These are phyloP conservation scores for Leucosporidium scottii DNA, from an alignment of 768 basidiomycete genomes.

Conservation along the genomic window DNA sequence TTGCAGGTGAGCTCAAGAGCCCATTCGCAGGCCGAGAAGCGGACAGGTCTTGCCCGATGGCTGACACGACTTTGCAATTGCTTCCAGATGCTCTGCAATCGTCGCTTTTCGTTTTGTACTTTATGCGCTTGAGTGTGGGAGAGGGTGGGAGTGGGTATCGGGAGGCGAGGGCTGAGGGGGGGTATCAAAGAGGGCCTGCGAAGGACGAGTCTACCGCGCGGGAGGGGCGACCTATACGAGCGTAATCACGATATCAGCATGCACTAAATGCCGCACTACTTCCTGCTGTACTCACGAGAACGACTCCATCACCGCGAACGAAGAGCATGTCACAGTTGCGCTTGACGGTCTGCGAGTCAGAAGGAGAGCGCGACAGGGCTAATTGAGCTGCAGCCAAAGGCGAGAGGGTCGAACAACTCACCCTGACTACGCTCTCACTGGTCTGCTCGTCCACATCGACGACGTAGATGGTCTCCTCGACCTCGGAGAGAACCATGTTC, in stretches of 20 bases:
- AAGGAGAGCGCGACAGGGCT: background rate
- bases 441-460: conserved; percentile 75
- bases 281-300: conserved; percentile 58
- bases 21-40: no score
- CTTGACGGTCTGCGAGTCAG: conserved; percentile 63
- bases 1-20: no score
- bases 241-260: background rate
- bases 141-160: no score
- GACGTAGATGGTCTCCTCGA: conserved; percentile 93
- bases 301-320: conserved; percentile 93
- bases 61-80: no score
- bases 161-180: no score
- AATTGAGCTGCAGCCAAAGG: background rate
- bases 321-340: conserved; percentile 97
- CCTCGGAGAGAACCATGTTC: conserved; percentile 96
- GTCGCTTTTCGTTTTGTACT: no score
- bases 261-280: background rate
- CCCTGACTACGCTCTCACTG: conserved; percentile 53
- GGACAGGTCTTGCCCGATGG: no score
- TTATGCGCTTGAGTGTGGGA: no score
- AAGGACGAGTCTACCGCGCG: conserved; percentile 8
- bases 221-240: conserved; percentile 28
- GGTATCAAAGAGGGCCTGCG: no score
- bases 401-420: conserved; percentile 38
- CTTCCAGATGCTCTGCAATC: no score